A percentile compares a stretch with the other conserved stretches of the same genome.
phyloP scores from a whole-genome alignment of 306 rosid genomes.

The Hylodesmum podocarpum region DNA sequence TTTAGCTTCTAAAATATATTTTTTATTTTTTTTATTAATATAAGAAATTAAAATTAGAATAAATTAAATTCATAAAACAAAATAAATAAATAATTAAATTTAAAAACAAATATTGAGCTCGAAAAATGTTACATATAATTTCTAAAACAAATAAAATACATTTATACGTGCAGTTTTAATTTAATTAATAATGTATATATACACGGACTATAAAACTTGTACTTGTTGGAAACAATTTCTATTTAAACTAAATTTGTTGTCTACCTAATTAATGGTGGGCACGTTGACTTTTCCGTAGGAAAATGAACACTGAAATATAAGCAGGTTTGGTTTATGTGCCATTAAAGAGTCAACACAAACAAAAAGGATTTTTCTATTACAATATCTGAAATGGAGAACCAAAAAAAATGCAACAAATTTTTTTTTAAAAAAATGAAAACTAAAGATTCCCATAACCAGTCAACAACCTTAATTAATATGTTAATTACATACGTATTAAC shows the following conservation, averaged over 20 bases:
- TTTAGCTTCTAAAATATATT: too few relatives aligned
- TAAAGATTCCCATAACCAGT: slow-evolving; percentile 5
- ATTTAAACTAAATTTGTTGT: not conserved
- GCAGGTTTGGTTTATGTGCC: slow-evolving; percentile 8
- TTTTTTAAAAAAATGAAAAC: not conserved
- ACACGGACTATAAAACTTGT: not conserved
- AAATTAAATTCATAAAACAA: too few relatives aligned
- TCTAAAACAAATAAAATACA: not conserved
- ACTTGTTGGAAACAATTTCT: not conserved
- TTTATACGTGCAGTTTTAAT: too few relatives aligned
- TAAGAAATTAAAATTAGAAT: too few relatives aligned
- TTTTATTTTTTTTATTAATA: too few relatives aligned
- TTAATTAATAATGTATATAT: not conserved
- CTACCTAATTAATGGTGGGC: not conserved
- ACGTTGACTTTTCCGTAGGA: slow-evolving; percentile 20
- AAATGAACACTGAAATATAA: not conserved
- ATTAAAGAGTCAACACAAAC: slow-evolving; percentile 5
- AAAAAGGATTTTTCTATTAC: not conserved
- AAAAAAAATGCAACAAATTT: too few relatives aligned
- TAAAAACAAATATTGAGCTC: too few relatives aligned
- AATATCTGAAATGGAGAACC: not conserved
- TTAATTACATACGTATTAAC: not conserved
- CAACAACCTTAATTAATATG: not conserved
- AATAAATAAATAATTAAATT: too few relatives aligned
- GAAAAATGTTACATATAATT: too few relatives aligned